Conservation (phyloP, 495 filamentous ascomycete genomes). For the Penicillium atrosanguineum region DNA sequence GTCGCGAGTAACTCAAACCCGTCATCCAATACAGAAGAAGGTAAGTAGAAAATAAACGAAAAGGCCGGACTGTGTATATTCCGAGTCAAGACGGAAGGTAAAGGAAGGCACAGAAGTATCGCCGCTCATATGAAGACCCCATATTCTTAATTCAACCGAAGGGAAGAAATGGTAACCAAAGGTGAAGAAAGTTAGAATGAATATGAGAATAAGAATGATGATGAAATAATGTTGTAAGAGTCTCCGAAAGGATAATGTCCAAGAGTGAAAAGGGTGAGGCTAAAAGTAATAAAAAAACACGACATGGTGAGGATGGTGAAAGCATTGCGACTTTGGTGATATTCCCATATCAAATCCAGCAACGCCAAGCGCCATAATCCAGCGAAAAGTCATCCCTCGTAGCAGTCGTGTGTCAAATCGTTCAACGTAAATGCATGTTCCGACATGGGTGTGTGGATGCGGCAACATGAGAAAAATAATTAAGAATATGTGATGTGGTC, state of each 20-base stretch:
- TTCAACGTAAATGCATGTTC: conserved; percentile 16
- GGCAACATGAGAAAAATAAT: not conserved
- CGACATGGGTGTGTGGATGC: not conserved
- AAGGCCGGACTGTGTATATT: not conserved
- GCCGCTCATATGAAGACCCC: not conserved
- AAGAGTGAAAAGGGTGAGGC: not conserved
- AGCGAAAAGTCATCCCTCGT: conserved; percentile 13
- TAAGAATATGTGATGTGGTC: conserved; percentile 1
- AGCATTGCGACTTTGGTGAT: not conserved
- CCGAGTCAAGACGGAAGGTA: not conserved
- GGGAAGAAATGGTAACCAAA: conserved; percentile 8
- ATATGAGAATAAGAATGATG: not conserved
- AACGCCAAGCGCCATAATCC: conserved; percentile 23
- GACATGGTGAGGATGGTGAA: not conserved
- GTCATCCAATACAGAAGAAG: conserved; percentile 6
- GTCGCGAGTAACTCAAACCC: conserved; percentile 3
- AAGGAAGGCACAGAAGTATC: not conserved
- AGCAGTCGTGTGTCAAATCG: conserved; percentile 20
- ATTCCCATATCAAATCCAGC: conserved; percentile 9
- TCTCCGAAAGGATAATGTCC: not conserved
- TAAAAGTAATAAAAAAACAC: not conserved
- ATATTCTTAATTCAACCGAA: conserved; percentile 2
- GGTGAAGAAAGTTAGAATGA: not conserved
- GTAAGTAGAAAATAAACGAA: conserved; percentile 1
- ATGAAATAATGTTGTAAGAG: too few relatives aligned